Evolutionary conservation across 2,329 filamentous ascomycete genomes (phyloP).

Genomic region (Diaporthe caulivora): DNA sequence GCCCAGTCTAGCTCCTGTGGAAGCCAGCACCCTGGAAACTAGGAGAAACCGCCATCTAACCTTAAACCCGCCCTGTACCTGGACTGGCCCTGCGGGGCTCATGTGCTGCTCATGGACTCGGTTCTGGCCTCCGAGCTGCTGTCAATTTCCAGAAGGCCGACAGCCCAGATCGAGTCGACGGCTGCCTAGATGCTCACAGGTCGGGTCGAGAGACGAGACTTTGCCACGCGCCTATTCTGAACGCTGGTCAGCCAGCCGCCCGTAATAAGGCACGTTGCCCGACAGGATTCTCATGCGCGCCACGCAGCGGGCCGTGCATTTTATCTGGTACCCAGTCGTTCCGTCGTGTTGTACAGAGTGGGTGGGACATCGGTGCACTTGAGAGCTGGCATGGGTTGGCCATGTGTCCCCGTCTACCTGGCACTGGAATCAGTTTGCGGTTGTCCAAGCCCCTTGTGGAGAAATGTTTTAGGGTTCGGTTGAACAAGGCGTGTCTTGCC

Average conservation of each 20-base stretch:
- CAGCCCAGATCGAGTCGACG: background rate
- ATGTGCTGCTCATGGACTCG: conserved; percentile 10
- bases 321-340: conserved; percentile 8
- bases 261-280: conserved; percentile 3
- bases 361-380: background rate
- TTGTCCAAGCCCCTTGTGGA: background rate
- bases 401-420: background rate
- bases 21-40: conserved; percentile 13
- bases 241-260: conserved; percentile 18
- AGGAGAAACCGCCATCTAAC: conserved; percentile 31
- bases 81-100: conserved; percentile 3
- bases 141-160: background rate
- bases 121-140: background rate
- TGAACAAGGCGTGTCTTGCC: background rate
- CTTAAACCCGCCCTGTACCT: conserved; percentile 30
- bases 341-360: conserved; percentile 11
- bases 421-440: background rate
- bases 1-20: conserved; percentile 6
- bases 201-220: background rate
- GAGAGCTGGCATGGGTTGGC: background rate
- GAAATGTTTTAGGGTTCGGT: background rate
- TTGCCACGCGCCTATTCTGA: conserved; percentile 20
- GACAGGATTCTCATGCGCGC: conserved; percentile 19
- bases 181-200: conserved; percentile 2
- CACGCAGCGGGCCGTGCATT: conserved; percentile 15